A percentile compares a stretch with the other conserved stretches of the same genome.
Evolutionary conservation across 2,329 filamentous ascomycete genomes (phyloP).

Genomic region (Pseudofabraea citricarpa): DNA sequence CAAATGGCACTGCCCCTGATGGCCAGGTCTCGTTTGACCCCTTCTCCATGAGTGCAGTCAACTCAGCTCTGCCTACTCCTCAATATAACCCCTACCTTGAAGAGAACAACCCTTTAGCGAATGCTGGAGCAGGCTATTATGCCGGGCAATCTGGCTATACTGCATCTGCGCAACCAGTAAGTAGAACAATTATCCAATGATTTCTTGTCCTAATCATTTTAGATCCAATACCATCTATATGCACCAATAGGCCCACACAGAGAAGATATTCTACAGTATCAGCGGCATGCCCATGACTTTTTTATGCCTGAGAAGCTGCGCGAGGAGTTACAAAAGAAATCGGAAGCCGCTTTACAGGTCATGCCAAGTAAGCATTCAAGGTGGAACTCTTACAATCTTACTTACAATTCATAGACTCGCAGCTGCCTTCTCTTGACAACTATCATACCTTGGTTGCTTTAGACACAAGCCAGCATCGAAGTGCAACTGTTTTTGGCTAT

Average conservation of each 20-base stretch:
- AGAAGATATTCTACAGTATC: constrained; percentile 77
- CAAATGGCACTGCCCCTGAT: constrained; percentile 47
- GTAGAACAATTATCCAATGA: constrained; percentile 16
- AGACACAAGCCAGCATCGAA: constrained; percentile 76
- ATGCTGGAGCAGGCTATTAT: constrained; percentile 61
- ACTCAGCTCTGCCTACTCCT: constrained; percentile 43
- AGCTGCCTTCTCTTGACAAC: constrained; percentile 75
- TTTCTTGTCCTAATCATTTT: constrained; percentile 14
- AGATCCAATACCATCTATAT: constrained; percentile 90
- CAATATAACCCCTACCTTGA: constrained; percentile 75
- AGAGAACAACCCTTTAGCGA: constrained; percentile 53
- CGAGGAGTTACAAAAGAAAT: constrained; percentile 84
- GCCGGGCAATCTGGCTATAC: constrained; percentile 49
- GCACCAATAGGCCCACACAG: constrained; percentile 79
- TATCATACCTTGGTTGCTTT: constrained; percentile 91
- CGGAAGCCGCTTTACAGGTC: constrained; percentile 78
- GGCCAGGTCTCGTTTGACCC: constrained; percentile 53
- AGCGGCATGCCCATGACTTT: constrained; percentile 83
- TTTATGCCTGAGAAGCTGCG: constrained; percentile 84
- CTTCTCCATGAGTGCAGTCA: constrained; percentile 56
- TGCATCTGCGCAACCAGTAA: constrained; percentile 54
- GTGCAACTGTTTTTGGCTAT: constrained; percentile 75
- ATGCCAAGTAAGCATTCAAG: constrained; percentile 59
- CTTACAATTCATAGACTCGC: constrained; percentile 44
- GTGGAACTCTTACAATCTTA: neutral